phyloP scores from a whole-genome alignment of 2,329 filamentous ascomycete genomes.

The Calonectria montana region DNA sequence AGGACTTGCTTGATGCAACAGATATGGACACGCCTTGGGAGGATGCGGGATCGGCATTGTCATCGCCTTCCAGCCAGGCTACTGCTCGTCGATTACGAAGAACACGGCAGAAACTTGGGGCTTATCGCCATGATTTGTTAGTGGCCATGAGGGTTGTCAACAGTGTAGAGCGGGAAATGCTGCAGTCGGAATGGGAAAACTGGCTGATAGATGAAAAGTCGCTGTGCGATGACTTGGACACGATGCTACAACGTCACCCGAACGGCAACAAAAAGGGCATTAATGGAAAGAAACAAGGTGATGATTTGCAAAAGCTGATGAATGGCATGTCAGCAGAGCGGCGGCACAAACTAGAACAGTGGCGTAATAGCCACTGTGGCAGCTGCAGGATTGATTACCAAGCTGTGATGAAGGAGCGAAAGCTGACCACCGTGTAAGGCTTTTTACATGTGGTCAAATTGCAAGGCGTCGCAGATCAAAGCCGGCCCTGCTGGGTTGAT shows the following conservation, averaged over 20 bases:
- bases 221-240: slow-evolving; percentile 74
- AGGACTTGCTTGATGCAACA: slow-evolving; percentile 66
- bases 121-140: slow-evolving; percentile 88
- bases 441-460: background rate
- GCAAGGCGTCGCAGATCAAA: background rate
- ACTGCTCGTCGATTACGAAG: slow-evolving; percentile 76
- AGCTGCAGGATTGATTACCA: slow-evolving; percentile 63
- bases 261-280: slow-evolving; percentile 26
- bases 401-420: slow-evolving; percentile 46
- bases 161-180: slow-evolving; percentile 85
- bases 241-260: slow-evolving; percentile 52
- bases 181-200: slow-evolving; percentile 91
- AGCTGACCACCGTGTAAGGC: slow-evolving; percentile 33
- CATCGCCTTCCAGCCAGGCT: slow-evolving; percentile 61
- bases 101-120: slow-evolving; percentile 84
- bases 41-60: slow-evolving; percentile 60
- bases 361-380: slow-evolving; percentile 66
- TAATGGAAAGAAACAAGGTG: slow-evolving; percentile 34
- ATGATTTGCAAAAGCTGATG: slow-evolving; percentile 47
- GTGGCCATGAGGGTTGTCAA: slow-evolving; percentile 94
- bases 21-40: slow-evolving; percentile 69
- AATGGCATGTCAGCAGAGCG: slow-evolving; percentile 44
- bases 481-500: background rate
- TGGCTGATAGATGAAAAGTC: slow-evolving; percentile 86
- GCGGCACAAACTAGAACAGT: slow-evolving; percentile 55